Evolutionary conservation across 768 basidiomycete genomes (phyloP).

Genomic region (Russula virescens): DNA sequence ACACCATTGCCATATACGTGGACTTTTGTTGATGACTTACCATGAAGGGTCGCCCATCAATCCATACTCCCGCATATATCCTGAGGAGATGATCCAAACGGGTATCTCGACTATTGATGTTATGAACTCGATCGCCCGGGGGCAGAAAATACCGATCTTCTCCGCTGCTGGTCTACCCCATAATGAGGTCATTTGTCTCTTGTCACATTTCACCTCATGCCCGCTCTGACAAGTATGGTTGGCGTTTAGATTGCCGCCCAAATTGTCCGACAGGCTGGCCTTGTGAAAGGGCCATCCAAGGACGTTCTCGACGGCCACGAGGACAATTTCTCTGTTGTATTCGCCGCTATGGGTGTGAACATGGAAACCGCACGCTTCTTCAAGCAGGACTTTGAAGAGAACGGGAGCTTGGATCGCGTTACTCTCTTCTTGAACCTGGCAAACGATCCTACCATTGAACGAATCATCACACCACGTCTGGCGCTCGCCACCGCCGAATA

Average conservation of each 20-base stretch:
- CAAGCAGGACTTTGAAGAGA: slow-evolving; percentile 99
- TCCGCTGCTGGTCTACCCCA: slow-evolving; percentile 98
- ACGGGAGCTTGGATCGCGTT: slow-evolving; percentile 94
- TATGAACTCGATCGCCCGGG: slow-evolving; percentile 99
- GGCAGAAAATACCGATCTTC: slow-evolving; percentile 99
- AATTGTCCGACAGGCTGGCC: slow-evolving; percentile 98
- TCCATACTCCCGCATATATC: slow-evolving; percentile 96
- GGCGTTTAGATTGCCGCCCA: slow-evolving; percentile 87
- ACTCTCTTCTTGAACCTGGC: slow-evolving; percentile 98
- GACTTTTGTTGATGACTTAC: slow-evolving; percentile 2
- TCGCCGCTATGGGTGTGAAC: slow-evolving; percentile 99
- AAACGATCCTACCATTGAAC: slow-evolving; percentile 98
- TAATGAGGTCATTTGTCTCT: slow-evolving; percentile 68
- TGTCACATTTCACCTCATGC: slow-evolving; percentile 14
- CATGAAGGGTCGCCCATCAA: slow-evolving; percentile 90
- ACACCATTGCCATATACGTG: slow-evolving; percentile 7
- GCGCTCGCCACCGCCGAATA: slow-evolving; percentile 98
- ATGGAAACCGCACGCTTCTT: slow-evolving; percentile 99
- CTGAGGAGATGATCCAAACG: slow-evolving; percentile 99
- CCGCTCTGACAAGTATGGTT: slow-evolving; percentile 7
- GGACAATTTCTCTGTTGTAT: slow-evolving; percentile 99
- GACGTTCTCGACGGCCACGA: slow-evolving; percentile 98
- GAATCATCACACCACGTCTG: slow-evolving; percentile 97
- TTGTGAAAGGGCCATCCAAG: slow-evolving; percentile 95
- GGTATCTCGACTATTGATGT: slow-evolving; percentile 98